Evolutionary conservation across 75 land plant species (phyloP).

Genomic region (Adiantum capillusveneris): DNA sequence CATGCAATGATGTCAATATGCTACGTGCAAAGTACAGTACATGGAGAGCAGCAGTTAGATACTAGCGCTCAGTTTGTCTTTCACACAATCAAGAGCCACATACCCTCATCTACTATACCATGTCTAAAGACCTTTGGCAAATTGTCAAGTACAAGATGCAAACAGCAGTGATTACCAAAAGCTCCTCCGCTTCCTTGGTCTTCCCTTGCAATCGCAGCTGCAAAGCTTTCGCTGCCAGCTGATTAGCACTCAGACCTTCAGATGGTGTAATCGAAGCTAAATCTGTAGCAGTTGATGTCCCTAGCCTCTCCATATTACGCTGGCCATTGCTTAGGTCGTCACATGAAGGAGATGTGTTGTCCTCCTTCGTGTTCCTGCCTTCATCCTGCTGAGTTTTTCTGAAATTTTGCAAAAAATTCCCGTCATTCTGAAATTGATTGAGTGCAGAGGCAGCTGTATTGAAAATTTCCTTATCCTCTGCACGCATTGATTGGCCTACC

Average conservation of each 20-base stretch:
- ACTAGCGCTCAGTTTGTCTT: too few species aligned
- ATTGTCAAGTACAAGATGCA: background rate
- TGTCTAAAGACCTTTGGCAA: too few species aligned
- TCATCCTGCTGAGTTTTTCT: background rate
- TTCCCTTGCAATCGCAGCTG: slow-evolving; percentile 81
- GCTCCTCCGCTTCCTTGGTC: slow-evolving; percentile 76
- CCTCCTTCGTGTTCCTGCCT: background rate
- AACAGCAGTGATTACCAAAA: slow-evolving; percentile 37
- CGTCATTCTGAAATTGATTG: slow-evolving; percentile 75
- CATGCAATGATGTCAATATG: too few species aligned
- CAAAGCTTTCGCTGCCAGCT: slow-evolving; percentile 82
- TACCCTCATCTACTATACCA: too few species aligned
- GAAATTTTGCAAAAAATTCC: slow-evolving; percentile 47
- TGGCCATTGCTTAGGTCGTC: background rate
- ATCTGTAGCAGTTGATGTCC: background rate
- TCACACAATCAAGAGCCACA: too few species aligned
- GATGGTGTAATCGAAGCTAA: background rate
- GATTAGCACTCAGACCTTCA: slow-evolving; percentile 58
- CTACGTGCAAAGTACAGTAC: too few species aligned
- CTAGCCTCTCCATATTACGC: background rate
- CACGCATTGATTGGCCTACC: slow-evolving; percentile 18
- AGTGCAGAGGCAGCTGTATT: slow-evolving; percentile 48
- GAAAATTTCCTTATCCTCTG: slow-evolving; percentile 46
- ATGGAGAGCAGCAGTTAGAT: too few species aligned
- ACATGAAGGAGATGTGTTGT: background rate